These are phyloP conservation scores for Acephala macrosclerotiorum DNA, from an alignment of 2,329 filamentous ascomycete species.

Conservation along the genomic window DNA sequence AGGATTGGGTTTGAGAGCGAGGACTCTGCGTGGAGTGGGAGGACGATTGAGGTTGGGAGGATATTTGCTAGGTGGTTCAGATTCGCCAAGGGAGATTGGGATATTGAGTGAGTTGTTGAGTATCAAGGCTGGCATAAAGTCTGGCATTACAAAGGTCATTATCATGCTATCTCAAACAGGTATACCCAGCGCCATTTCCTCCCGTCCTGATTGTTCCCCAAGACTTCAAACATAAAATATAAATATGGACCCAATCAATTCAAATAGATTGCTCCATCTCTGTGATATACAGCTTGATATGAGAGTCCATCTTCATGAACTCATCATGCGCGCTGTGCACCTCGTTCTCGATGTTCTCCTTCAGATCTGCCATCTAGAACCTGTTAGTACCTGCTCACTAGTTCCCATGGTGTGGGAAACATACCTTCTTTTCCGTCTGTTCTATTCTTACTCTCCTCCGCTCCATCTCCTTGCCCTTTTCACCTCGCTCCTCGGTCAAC, in stretches of 20 bases:
- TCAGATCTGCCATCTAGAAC: slow-evolving; percentile 89
- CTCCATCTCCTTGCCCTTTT: slow-evolving; percentile 93
- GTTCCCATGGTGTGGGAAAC: too few relatives aligned
- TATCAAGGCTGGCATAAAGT: slow-evolving; percentile 11
- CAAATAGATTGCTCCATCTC: slow-evolving; percentile 93
- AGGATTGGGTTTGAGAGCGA: slow-evolving; percentile 51
- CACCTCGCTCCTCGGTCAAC: slow-evolving; percentile 82
- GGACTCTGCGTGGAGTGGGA: slow-evolving; percentile 63
- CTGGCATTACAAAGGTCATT: slow-evolving; percentile 32
- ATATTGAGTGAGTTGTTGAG: slow-evolving; percentile 24
- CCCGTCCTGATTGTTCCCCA: slow-evolving; percentile 15
- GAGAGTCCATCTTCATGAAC: slow-evolving; percentile 96
- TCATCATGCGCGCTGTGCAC: slow-evolving; percentile 90
- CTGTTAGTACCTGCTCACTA: too few relatives aligned
- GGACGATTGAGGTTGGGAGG: slow-evolving; percentile 62
- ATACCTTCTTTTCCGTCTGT: slow-evolving; percentile 97
- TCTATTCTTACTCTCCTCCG: slow-evolving; percentile 91
- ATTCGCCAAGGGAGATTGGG: slow-evolving; percentile 53
- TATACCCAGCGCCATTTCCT: slow-evolving; percentile 42
- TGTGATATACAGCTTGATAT: slow-evolving; percentile 96
- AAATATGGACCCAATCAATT: slow-evolving; percentile 15
- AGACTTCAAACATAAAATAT: slow-evolving; percentile 24
- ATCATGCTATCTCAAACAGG: slow-evolving; percentile 42
- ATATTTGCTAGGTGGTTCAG: slow-evolving; percentile 73
- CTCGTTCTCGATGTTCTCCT: slow-evolving; percentile 96